A percentile compares a stretch with the other conserved stretches of the same genome.
These are phyloP conservation scores for Apophysomyces sp. DNA, from an alignment of 371 early-diverging fungal genomes.

Conservation along the genomic window DNA sequence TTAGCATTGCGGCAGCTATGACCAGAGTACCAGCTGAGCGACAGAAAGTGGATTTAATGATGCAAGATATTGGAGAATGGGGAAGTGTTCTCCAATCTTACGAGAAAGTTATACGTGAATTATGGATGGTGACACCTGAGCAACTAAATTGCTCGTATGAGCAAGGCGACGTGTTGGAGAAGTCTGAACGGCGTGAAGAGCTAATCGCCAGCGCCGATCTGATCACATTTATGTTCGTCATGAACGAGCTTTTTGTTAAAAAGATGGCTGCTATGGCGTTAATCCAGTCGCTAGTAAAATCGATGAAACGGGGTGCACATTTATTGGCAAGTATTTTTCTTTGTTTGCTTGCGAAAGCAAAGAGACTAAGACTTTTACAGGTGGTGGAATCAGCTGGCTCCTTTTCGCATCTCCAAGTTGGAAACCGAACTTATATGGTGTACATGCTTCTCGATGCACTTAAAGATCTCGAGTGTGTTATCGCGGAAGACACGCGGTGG, in stretches of 20 bases:
- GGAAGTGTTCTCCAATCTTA: constrained; percentile 28
- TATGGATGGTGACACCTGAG: constrained; percentile 29
- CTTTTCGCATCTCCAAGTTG: constrained; percentile 83
- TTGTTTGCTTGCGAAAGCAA: neutral
- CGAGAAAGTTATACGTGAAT: constrained; percentile 29
- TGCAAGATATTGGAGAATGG: constrained; percentile 81
- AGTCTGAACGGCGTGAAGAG: constrained; percentile 22
- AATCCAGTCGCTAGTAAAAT: constrained; percentile 63
- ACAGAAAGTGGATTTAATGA: constrained; percentile 49
- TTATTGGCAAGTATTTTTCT: constrained; percentile 62
- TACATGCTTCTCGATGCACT: constrained; percentile 86
- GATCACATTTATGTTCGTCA: constrained; percentile 87
- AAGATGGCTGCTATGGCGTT: constrained; percentile 76
- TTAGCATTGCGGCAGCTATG: constrained; percentile 80
- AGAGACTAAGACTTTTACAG: constrained; percentile 18
- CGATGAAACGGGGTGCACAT: constrained; percentile 67
- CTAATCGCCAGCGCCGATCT: constrained; percentile 61
- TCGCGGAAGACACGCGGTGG: constrained; percentile 78
- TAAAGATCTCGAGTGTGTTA: constrained; percentile 64
- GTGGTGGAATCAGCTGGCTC: constrained; percentile 94
- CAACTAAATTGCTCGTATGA: constrained; percentile 37
- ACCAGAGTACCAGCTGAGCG: constrained; percentile 45
- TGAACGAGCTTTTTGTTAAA: constrained; percentile 87
- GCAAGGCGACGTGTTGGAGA: constrained; percentile 48
- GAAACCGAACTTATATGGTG: constrained; percentile 79